phyloP scores from a whole-genome alignment of 805 yeast genomes.

The Pichia phayaonensis region DNA sequence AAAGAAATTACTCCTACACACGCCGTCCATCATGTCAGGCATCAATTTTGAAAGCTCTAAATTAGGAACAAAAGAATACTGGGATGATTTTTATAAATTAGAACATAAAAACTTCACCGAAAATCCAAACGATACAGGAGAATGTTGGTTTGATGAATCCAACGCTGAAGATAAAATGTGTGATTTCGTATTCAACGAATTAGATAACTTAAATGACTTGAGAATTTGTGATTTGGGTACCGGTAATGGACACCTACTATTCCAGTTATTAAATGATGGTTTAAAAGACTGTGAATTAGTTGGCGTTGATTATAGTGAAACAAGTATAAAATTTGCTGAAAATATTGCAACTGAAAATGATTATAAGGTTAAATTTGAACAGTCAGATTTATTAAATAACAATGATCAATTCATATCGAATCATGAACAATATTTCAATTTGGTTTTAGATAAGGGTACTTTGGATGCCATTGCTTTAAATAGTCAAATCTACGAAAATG shows the following conservation, averaged over 20 bases:
- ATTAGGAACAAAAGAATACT: constrained; percentile 81
- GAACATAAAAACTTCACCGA: constrained; percentile 67
- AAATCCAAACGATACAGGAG: constrained; percentile 84
- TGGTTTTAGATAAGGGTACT: constrained; percentile 90
- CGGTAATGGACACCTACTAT: constrained; percentile 88
- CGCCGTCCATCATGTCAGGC: constrained; percentile 6
- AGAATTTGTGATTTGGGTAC: constrained; percentile 81
- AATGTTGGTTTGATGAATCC: constrained; percentile 94
- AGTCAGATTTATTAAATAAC: constrained; percentile 58
- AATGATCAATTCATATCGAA: constrained; percentile 27
- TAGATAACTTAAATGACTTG: constrained; percentile 24
- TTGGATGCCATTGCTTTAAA: constrained; percentile 93
- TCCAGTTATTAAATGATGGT: constrained; percentile 59
- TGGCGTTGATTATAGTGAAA: constrained; percentile 84
- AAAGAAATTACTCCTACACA: background rate
- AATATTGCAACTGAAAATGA: constrained; percentile 41
- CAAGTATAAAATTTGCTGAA: constrained; percentile 70
- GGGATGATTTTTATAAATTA: constrained; percentile 79
- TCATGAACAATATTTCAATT: constrained; percentile 43
- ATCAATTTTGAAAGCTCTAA: constrained; percentile 61
- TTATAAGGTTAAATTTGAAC: constrained; percentile 41
- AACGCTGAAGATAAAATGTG: constrained; percentile 84
- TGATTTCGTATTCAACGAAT: constrained; percentile 43
- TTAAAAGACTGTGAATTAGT: constrained; percentile 34
- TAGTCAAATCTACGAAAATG: constrained; percentile 42